Evolutionary conservation across 2,329 filamentous ascomycete species (phyloP).

Genomic region (Aureobasidium melanogenum): DNA sequence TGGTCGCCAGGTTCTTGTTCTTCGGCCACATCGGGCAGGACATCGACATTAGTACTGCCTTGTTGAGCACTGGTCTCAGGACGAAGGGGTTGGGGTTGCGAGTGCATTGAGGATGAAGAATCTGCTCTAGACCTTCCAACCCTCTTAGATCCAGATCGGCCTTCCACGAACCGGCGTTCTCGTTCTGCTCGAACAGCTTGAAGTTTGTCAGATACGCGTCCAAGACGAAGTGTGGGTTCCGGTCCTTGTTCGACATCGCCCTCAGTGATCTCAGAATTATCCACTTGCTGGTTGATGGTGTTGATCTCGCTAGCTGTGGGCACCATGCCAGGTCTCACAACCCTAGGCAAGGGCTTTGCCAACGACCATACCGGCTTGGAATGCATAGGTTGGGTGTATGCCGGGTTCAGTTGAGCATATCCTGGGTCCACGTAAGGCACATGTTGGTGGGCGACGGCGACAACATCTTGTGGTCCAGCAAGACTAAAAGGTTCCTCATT

Average conservation of each 20-base stretch:
- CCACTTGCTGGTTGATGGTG: neutral
- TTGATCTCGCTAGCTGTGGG: conserved; percentile 1
- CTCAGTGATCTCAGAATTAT: neutral
- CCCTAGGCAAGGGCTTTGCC: conserved; percentile 3
- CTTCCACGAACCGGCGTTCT: neutral
- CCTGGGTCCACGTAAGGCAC: conserved; percentile 9
- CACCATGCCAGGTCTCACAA: conserved; percentile 11
- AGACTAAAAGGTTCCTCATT: neutral
- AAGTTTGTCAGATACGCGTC: neutral
- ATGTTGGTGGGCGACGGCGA: conserved; percentile 3
- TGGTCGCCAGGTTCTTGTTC: conserved; percentile 1
- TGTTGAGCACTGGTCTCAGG: neutral
- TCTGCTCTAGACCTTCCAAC: neutral
- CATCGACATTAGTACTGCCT: neutral
- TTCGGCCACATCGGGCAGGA: neutral
- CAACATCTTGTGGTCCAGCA: neutral
- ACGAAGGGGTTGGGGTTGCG: neutral
- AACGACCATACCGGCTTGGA: conserved; percentile 2
- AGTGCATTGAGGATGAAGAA: neutral
- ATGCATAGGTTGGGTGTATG: conserved; percentile 4
- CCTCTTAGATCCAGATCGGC: neutral
- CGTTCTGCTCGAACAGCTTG: conserved; percentile 3
- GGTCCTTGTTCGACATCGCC: conserved; percentile 7
- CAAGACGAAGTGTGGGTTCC: neutral
- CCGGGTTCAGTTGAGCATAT: conserved; percentile 8